Evolutionary conservation across 176 grass and related monocot genomes (phyloP).

Genomic region (Oryza brachyantha): DNA sequence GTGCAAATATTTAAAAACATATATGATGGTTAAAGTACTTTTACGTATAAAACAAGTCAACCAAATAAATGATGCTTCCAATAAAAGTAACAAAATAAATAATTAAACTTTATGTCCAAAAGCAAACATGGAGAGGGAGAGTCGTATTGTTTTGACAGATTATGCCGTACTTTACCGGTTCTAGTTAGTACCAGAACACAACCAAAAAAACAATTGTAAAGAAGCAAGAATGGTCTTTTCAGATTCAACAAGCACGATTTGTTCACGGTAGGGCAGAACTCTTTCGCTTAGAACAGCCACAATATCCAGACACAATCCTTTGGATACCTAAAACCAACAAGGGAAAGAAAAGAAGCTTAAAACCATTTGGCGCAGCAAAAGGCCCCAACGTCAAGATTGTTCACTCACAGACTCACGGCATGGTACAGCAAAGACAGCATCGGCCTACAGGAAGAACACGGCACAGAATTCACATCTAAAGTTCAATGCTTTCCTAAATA

Average conservation of each 20-base stretch:
- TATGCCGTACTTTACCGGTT: too few relatives aligned
- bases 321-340: not conserved
- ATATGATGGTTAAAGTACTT: too few relatives aligned
- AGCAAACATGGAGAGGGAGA: too few relatives aligned
- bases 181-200: not conserved
- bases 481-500: constrained; percentile 31
- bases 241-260: not conserved
- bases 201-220: too few relatives aligned
- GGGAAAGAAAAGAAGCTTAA: not conserved
- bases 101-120: too few relatives aligned
- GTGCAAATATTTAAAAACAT: too few relatives aligned
- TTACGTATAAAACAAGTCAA: too few relatives aligned
- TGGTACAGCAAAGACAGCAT: constrained; percentile 25
- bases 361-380: constrained; percentile 2
- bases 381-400: not conserved
- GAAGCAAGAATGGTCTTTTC: not conserved
- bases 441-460: not conserved
- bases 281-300: constrained; percentile 11
- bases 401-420: not conserved
- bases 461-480: constrained; percentile 39
- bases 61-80: too few relatives aligned
- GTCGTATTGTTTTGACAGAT: too few relatives aligned
- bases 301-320: not conserved
- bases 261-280: not conserved
- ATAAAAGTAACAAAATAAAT: too few relatives aligned